Evolutionary conservation across 1,284 basidiomycete species (phyloP), one percentile per base, ranked within the genome.

Genomic region (Rhodotorula mucilaginosa): DNA sequence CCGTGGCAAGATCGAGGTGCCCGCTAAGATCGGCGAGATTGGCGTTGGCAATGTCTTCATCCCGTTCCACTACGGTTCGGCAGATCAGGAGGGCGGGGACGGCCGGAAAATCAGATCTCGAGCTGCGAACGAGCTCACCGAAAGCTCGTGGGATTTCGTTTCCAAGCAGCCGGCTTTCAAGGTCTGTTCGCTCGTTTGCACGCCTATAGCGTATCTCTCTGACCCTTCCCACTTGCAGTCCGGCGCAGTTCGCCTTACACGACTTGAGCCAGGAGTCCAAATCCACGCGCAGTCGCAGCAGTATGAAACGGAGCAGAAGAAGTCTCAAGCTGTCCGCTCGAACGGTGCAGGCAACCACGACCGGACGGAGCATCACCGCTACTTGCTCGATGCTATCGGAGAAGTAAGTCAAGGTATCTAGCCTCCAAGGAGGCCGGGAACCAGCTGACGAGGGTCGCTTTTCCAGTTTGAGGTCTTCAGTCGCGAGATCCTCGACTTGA

Each of bases 81-180:
- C 61, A 3, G 65, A 67, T 51, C 65, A 67, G 46, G 59, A 49
- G 29, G 48, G 47, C 59, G 59, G 29, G 16, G 46, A 34, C 23
- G 65, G 65, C 21, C 61, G 57, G 54, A 12, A 18, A 21, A 31
- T 61, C 13, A 51, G 65, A 5, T 49, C 65, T 21, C 51, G 65
- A 0, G 47, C 59, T 5, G 65, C 65, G 8, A 67, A 67, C n/a
- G 65, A 67, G 51, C 51, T 67, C 12, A 67, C 65, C 18, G 59
- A 61, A 29, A 48, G 52, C 5, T 21, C 51, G 2, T 67, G 65
- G 65, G 65, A 67, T 39, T 67, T 67, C n/a, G 21, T 61, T 21
- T 49, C 44, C 18, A 67, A 67, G 59, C 65, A 67, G 65, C 65
- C 65, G 51, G 61, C 52, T 19, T 67, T 67, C 59, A 67, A 67